Percentiles rank a stretch among this genome's conserved stretches.
Evolutionary conservation across 306 rosid genomes (phyloP).

Genomic region (Rosa chinensis): DNA sequence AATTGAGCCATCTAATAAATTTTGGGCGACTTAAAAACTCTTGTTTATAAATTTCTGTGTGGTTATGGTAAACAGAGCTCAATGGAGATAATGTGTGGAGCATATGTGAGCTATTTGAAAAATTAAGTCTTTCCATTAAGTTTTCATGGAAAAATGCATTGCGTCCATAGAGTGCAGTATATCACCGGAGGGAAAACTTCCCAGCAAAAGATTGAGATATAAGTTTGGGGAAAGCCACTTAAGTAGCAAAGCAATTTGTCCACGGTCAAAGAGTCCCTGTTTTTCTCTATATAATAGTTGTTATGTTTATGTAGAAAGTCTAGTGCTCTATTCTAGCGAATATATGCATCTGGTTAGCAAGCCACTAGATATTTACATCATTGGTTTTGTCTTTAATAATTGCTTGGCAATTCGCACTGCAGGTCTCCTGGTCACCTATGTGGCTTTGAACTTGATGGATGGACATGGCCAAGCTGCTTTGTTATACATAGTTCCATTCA

Average conservation of each 20-base stretch:
- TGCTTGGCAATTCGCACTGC: conserved; percentile 21
- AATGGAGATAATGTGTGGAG: no score
- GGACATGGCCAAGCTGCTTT: conserved; percentile 99
- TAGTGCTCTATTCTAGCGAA: neutral
- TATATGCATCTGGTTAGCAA: conserved; percentile 5
- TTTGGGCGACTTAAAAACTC: neutral
- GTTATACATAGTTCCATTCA: conserved; percentile 79
- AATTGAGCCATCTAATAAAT: neutral
- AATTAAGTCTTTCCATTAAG: neutral
- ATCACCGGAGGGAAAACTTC: neutral
- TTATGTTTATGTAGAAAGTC: neutral
- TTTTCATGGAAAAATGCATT: neutral
- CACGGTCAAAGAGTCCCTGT: neutral
- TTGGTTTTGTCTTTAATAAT: neutral
- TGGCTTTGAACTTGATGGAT: conserved; percentile 97
- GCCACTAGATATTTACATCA: neutral
- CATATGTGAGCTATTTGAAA: neutral
- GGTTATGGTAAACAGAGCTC: neutral
- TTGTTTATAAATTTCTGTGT: neutral
- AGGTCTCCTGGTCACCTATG: conserved; percentile 92
- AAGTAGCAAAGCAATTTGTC: neutral
- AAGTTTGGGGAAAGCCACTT: neutral
- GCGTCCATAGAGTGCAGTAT: neutral
- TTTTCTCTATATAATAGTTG: neutral
- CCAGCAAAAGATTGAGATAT: neutral